Evolutionary conservation across 164 flowering plant genomes (phyloP).

Genomic region (Cinnamomum chago): DNA sequence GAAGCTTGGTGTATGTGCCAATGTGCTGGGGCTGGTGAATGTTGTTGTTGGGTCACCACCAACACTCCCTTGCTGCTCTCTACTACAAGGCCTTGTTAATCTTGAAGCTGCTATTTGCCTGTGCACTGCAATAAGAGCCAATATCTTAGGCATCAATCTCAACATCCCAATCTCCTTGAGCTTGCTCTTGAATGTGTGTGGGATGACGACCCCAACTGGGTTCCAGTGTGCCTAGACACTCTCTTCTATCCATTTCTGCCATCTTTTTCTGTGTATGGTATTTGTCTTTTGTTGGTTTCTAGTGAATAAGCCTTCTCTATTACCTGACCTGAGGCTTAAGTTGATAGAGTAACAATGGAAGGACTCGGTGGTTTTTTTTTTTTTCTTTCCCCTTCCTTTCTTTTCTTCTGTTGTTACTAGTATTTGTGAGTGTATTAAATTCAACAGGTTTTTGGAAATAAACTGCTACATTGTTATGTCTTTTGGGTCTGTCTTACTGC

Average conservation of each 20-base stretch:
- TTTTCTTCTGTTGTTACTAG: too few species aligned
- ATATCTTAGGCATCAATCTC: slow-evolving; percentile 49
- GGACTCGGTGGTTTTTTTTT: too few species aligned
- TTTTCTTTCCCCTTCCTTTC: too few species aligned
- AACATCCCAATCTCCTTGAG: slow-evolving; percentile 52
- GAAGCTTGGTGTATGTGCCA: slow-evolving; percentile 63
- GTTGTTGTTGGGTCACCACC: slow-evolving; percentile 42
- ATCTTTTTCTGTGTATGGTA: background rate
- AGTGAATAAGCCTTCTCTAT: too few species aligned
- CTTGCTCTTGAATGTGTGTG: slow-evolving; percentile 59
- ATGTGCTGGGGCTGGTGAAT: slow-evolving; percentile 37
- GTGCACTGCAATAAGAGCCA: slow-evolving; percentile 65
- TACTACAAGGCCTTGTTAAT: slow-evolving; percentile 55
- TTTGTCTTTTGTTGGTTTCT: too few species aligned
- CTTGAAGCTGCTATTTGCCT: slow-evolving; percentile 71
- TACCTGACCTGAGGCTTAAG: too few species aligned
- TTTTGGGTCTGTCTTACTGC: too few species aligned
- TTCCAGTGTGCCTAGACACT: slow-evolving; percentile 43
- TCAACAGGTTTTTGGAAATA: too few species aligned
- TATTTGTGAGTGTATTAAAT: too few species aligned
- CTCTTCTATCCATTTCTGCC: background rate
- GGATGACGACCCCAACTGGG: slow-evolving; percentile 41
- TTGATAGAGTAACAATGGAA: too few species aligned
- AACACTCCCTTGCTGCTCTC: slow-evolving; percentile 49
- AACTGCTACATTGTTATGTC: too few species aligned